Evolutionary conservation across 176 grass and related monocot genomes (phyloP).

Genomic region (Juncus effusus): DNA sequence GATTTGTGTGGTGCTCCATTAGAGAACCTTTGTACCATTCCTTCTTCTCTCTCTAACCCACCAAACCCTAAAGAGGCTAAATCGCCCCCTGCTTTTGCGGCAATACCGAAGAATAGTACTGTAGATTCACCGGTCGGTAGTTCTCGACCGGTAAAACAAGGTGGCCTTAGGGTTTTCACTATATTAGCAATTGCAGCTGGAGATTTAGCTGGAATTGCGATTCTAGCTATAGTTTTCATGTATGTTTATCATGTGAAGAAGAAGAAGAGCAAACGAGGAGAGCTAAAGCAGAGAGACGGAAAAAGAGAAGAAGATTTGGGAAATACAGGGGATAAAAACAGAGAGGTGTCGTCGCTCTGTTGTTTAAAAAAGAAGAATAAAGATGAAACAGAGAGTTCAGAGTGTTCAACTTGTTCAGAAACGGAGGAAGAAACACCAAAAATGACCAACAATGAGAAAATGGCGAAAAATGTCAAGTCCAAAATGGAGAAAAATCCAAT

Average conservation of each 20-base stretch:
- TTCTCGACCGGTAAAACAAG: conserved; percentile 16
- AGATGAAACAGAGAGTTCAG: conserved; percentile 44
- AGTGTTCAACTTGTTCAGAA: conserved; percentile 44
- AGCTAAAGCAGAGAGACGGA: conserved; percentile 22
- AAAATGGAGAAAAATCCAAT: conserved; percentile 28
- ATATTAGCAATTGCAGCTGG: conserved; percentile 52
- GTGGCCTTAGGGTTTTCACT: conserved; percentile 34
- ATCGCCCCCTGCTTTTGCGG: conserved; percentile 78
- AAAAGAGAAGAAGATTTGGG: conserved; percentile 15
- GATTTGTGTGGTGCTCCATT: conserved; percentile 66
- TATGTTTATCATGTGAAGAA: conserved; percentile 68
- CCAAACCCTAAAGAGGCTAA: conserved; percentile 33
- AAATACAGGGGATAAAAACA: conserved; percentile 24
- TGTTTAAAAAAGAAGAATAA: conserved; percentile 65
- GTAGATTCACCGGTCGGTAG: conserved; percentile 24
- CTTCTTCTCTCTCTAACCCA: conserved; percentile 43
- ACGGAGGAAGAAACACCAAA: conserved; percentile 30
- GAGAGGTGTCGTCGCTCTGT: conserved; percentile 45
- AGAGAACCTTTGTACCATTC: conserved; percentile 44
- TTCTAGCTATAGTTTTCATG: conserved; percentile 45
- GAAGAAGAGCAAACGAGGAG: conserved; percentile 37
- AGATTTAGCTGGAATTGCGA: conserved; percentile 53
- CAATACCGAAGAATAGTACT: conserved; percentile 52
- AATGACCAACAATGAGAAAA: background rate
- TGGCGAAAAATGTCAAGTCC: conserved; percentile 4